These are phyloP conservation scores for Spongiforma sp. DNA, from an alignment of 1,284 basidiomycete species.

Conservation along the genomic window DNA sequence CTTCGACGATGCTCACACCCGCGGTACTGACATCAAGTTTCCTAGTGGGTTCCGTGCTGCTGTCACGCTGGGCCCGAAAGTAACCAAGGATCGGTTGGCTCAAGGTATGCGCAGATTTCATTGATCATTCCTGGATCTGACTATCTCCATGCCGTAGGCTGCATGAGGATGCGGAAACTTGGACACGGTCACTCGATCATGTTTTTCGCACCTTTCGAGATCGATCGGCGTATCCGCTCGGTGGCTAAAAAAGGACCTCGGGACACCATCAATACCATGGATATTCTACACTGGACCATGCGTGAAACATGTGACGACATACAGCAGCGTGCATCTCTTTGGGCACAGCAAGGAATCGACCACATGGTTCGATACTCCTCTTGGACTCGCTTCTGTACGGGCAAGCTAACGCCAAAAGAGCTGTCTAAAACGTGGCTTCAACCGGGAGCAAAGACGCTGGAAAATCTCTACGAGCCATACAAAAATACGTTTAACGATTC, in stretches of 20 bases:
- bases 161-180: background rate
- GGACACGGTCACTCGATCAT: background rate
- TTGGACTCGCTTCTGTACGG: constrained; percentile 31
- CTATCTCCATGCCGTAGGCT: background rate
- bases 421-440: constrained; percentile 41
- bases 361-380: constrained; percentile 39
- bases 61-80: background rate
- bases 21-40: background rate
- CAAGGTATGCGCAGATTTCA: background rate
- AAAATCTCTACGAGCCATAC: constrained; percentile 40
- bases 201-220: background rate
- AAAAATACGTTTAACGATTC: no score
- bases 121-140: no score
- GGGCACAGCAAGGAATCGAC: constrained; percentile 53
- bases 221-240: background rate
- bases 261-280: constrained; percentile 28
- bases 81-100: background rate
- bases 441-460: constrained; percentile 42
- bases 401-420: background rate
- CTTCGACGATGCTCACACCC: background rate
- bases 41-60: background rate
- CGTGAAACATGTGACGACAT: constrained; percentile 50
- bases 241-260: background rate
- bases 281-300: constrained; percentile 52
- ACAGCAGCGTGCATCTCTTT: constrained; percentile 43